Conservation (phyloP, 2,329 filamentous ascomycete genomes). For the Xylaria multiplex region DNA sequence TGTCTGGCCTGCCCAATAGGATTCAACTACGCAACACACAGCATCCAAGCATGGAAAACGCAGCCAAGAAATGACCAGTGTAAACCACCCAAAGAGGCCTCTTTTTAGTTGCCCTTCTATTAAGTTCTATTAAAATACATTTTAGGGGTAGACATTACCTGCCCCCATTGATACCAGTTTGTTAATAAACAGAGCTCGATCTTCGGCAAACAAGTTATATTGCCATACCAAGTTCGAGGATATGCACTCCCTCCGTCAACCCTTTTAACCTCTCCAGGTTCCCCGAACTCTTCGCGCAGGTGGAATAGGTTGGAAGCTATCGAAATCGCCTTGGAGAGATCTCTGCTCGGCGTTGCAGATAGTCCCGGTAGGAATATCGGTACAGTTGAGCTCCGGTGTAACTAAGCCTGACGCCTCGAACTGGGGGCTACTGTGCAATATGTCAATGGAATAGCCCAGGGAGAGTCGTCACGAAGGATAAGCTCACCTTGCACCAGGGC, state of each 20-base stretch:
- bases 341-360: conserved; percentile 40
- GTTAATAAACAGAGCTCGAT: background rate
- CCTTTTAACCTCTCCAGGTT: conserved; percentile 20
- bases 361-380: conserved; percentile 38
- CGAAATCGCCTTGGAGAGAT: conserved; percentile 40
- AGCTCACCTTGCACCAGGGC: conserved; percentile 43
- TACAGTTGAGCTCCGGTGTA: conserved; percentile 41
- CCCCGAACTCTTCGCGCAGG: conserved; percentile 25
- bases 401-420: conserved; percentile 45
- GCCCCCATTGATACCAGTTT: background rate
- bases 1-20: background rate
- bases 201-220: background rate
- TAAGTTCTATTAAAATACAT: conserved; percentile 22
- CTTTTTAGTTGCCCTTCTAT: conserved; percentile 2
- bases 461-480: background rate
- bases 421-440: conserved; percentile 26
- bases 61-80: background rate
- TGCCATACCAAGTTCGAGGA: background rate
- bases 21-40: background rate
- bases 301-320: conserved; percentile 42
- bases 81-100: background rate
- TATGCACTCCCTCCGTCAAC: background rate
- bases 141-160: conserved; percentile 9
- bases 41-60: background rate
- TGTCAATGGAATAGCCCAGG: conserved; percentile 30